A percentile compares a stretch with the other conserved stretches of the same genome.
phyloP scores from a whole-genome alignment of 441 rosid genomes.

The Breynia disticha region DNA sequence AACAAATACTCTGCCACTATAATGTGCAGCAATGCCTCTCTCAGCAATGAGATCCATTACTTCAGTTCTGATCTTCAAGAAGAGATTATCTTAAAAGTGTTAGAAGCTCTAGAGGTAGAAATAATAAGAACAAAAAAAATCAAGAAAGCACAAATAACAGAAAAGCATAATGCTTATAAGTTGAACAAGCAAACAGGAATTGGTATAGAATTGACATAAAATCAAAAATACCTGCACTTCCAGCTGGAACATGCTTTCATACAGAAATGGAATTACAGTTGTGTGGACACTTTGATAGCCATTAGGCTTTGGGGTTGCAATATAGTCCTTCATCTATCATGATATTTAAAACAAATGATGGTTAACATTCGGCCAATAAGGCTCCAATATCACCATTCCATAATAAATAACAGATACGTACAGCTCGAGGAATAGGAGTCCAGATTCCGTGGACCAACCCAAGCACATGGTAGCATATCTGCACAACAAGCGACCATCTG shows the following conservation, averaged over 20 bases:
- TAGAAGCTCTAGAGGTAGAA: slow-evolving; percentile 10
- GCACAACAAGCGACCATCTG: slow-evolving; percentile 26
- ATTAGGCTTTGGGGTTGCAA: slow-evolving; percentile 98
- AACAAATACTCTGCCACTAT: slow-evolving; percentile 76
- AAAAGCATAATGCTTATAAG: neutral
- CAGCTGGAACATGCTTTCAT: slow-evolving; percentile 92
- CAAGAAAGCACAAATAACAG: neutral
- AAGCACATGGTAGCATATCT: slow-evolving; percentile 96
- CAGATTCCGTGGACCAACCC: slow-evolving; percentile 96
- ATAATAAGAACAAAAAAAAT: slow-evolving; percentile 8
- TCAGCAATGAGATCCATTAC: slow-evolving; percentile 96
- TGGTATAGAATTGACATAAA: slow-evolving; percentile 2
- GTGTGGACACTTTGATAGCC: slow-evolving; percentile 99
- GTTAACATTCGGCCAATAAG: slow-evolving; percentile 10
- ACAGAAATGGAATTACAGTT: slow-evolving; percentile 88
- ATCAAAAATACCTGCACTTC: slow-evolving; percentile 76
- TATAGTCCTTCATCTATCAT: slow-evolving; percentile 88
- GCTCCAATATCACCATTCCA: neutral
- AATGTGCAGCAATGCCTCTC: slow-evolving; percentile 96
- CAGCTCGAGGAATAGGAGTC: slow-evolving; percentile 95
- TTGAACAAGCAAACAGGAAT: slow-evolving; percentile 1
- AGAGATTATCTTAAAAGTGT: neutral
- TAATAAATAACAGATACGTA: slow-evolving; percentile 26
- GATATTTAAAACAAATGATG: slow-evolving; percentile 16
- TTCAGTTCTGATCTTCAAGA: slow-evolving; percentile 83